These are phyloP conservation scores for Inosperma sp. DNA, from an alignment of 768 basidiomycete species.

Conservation along the genomic window DNA sequence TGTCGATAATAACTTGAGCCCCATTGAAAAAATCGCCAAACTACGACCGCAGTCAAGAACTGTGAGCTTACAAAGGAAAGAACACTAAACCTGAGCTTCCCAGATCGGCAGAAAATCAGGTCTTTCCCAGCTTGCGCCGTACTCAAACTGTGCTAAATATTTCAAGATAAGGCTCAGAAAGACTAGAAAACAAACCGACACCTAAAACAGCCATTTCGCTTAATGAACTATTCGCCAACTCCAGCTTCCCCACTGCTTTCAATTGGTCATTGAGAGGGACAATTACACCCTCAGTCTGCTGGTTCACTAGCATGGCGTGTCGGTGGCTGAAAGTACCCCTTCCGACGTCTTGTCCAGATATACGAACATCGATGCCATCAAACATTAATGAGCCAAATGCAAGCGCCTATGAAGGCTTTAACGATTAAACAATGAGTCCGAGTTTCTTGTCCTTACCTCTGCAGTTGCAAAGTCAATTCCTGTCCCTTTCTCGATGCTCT, in stretches of 20 bases:
- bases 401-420: slow-evolving; percentile 51
- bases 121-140: slow-evolving; percentile 85
- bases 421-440: neutral
- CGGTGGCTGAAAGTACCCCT: slow-evolving; percentile 86
- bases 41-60: too few relatives aligned
- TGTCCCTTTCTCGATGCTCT: slow-evolving; percentile 59
- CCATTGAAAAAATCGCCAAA: slow-evolving; percentile 96
- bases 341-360: slow-evolving; percentile 92
- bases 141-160: slow-evolving; percentile 63
- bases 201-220: slow-evolving; percentile 89
- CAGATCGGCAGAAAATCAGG: too few relatives aligned
- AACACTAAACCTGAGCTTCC: too few relatives aligned
- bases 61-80: too few relatives aligned
- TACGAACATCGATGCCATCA: slow-evolving; percentile 78
- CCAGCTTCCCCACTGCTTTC: slow-evolving; percentile 59
- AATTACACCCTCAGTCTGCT: slow-evolving; percentile 70
- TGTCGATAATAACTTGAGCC: slow-evolving; percentile 86
- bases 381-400: slow-evolving; percentile 85
- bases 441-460: slow-evolving; percentile 57
- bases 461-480: slow-evolving; percentile 89
- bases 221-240: slow-evolving; percentile 86
- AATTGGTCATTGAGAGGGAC: slow-evolving; percentile 78
- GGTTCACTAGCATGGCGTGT: slow-evolving; percentile 91
- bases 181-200: slow-evolving; percentile 38
- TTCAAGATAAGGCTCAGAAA: neutral